These are phyloP conservation scores for Isabelozyma pseudorhagii DNA, from an alignment of 805 yeast genomes.

Conservation along the genomic window DNA sequence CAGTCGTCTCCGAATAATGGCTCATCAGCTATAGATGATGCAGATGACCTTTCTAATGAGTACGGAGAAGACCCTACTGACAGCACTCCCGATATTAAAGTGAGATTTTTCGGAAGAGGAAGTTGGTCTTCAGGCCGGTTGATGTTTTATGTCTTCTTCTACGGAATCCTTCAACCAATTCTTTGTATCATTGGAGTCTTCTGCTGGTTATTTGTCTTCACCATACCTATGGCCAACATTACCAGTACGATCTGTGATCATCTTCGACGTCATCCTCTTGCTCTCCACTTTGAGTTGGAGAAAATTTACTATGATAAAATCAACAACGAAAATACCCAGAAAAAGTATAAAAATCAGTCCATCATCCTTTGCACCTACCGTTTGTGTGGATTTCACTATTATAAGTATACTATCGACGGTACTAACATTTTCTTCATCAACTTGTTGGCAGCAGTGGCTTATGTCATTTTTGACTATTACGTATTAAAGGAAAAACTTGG, in stretches of 20 bases:
- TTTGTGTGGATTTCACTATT: constrained; percentile 88
- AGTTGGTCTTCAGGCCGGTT: constrained; percentile 85
- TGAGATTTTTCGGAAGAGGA: constrained; percentile 85
- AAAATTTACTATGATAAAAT: constrained; percentile 40
- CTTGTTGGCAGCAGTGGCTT: constrained; percentile 70
- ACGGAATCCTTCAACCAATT: constrained; percentile 67
- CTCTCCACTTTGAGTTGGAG: constrained; percentile 69
- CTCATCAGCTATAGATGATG: constrained; percentile 3
- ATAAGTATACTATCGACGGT: constrained; percentile 94
- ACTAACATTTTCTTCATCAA: constrained; percentile 91
- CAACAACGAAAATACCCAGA: constrained; percentile 14
- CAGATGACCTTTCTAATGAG: constrained; percentile 9
- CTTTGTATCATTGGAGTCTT: constrained; percentile 49
- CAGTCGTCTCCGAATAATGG: neutral
- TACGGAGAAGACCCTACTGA: constrained; percentile 6
- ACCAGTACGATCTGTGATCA: constrained; percentile 67
- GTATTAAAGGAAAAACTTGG: constrained; percentile 46
- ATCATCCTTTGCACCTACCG: constrained; percentile 87
- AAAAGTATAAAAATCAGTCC: constrained; percentile 46
- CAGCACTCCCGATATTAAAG: constrained; percentile 29
- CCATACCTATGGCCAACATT: constrained; percentile 92
- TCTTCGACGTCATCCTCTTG: constrained; percentile 85
- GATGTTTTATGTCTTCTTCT: constrained; percentile 68
- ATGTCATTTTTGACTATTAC: constrained; percentile 78
- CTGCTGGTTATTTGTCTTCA: constrained; percentile 82